A percentile compares a stretch with the other conserved stretches of the same genome.
phyloP scores from a whole-genome alignment of 257 asterid genomes.

The Leonotis leonurus region DNA sequence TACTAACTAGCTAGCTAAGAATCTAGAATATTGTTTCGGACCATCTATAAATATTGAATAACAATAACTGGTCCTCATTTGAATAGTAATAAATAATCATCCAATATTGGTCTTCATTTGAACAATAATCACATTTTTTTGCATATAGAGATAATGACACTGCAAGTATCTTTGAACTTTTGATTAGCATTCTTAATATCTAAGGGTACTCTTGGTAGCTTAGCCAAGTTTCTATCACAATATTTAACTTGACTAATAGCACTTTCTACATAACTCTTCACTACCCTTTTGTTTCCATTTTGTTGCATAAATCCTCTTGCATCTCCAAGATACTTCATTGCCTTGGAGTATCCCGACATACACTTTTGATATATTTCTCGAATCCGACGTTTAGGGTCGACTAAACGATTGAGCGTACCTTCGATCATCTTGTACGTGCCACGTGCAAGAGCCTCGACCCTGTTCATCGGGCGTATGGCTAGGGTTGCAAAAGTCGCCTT shows the following conservation, averaged over 20 bases:
- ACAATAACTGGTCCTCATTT: no score
- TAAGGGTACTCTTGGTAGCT: background rate
- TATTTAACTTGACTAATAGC: background rate
- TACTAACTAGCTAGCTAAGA: no score
- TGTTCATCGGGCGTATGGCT: background rate
- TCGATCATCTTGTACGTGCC: background rate
- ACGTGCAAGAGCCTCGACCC: background rate
- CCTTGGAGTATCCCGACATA: background rate
- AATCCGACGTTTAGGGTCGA: background rate
- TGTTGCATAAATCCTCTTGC: background rate
- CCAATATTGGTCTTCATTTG: no score
- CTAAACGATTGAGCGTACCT: background rate
- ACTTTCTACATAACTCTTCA: background rate
- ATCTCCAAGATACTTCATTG: background rate
- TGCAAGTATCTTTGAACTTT: constrained; percentile 2
- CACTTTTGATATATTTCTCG: background rate
- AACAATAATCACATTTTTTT: background rate
- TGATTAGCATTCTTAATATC: background rate
- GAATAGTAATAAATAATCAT: no score
- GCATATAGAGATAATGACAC: background rate
- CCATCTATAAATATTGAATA: no score
- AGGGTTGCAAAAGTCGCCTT: background rate
- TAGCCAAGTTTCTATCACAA: background rate
- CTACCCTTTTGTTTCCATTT: background rate
- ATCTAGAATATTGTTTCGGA: no score